phyloP scores from a whole-genome alignment of 2,329 filamentous ascomycete species.

The Aschersonia sp. region DNA sequence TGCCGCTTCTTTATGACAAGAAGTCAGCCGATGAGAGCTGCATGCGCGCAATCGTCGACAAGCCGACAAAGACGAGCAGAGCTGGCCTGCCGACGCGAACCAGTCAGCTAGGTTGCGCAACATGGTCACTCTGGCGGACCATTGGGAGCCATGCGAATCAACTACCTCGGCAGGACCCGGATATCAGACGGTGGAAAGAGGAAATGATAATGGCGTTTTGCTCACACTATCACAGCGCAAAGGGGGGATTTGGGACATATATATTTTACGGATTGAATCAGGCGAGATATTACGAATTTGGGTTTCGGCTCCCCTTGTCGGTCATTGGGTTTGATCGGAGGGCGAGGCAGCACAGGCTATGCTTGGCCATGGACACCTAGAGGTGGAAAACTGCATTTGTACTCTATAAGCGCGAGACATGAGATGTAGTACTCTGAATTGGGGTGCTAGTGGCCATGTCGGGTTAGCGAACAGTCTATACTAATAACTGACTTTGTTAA shows the following conservation, averaged over 20 bases:
- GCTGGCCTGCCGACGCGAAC: neutral
- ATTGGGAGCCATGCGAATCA: too few species aligned
- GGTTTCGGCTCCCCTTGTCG: too few species aligned
- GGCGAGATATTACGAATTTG: constrained; percentile 3
- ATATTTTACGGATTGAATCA: neutral
- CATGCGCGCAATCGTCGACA: neutral
- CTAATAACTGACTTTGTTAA: constrained; percentile 3
- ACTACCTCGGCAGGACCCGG: too few species aligned
- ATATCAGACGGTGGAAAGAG: neutral
- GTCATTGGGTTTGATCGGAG: too few species aligned
- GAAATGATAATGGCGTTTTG: neutral
- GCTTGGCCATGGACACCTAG: constrained; percentile 5
- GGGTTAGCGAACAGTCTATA: constrained; percentile 7
- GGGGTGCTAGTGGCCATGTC: constrained; percentile 5
- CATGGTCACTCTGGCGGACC: too few species aligned
- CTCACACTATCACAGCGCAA: neutral
- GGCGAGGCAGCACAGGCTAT: neutral
- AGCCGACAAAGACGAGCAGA: neutral
- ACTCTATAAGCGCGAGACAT: constrained; percentile 6
- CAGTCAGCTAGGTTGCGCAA: too few species aligned
- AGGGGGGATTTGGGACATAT: neutral
- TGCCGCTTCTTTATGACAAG: too few species aligned
- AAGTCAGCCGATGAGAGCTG: too few species aligned
- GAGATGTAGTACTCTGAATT: constrained; percentile 2
- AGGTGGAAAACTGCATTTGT: constrained; percentile 7